Evolutionary conservation across 371 early-diverging fungal genomes (phyloP), one percentile per base, ranked within the genome.

Genomic region (Zychaea mexicana): DNA sequence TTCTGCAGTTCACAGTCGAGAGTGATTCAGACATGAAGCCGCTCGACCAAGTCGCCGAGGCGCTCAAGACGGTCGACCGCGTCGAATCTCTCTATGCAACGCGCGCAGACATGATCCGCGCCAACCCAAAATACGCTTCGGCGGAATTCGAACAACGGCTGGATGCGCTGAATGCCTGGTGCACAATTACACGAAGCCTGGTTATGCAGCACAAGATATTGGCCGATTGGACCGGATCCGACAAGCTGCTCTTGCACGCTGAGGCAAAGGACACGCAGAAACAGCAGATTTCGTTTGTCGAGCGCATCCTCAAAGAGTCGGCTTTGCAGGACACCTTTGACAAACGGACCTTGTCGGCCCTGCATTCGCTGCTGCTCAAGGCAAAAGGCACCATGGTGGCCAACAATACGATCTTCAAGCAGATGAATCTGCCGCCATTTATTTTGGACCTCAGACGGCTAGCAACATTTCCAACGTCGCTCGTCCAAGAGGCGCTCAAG

Each of bases 191-290:
- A 45, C 85, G 87, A n/a, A 85, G 88, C 57, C 76, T 94, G 53
- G 79, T 86, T 15, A 86, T 90, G 65, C 90, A 92, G 58, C 74
- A 86, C 65, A 85, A 81, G 60, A 91, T 94, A 60, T 73, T 95
- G 55, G 81, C 85, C 54, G 84, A 90, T 60, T 95, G 95, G 95
- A 93, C 94, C 5, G 93, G 92, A 32, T 90, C 89, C 61, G 85
- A 86, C 38, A 83, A 85, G 19, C 77, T 93, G 24, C 83, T 86
- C 42, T 84, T 90, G 32, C 75, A 82, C 28, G n/a, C 38, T 31
- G 46, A 63, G 13, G 52, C 57, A 22, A 60, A 61, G 13, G 24
- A 5, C 9, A 49, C 6, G 22, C 19, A 49, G 49, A 5, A 42
- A 15, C 42, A 42, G 15, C 78, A 85, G 30, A 76, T 87, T 13